A percentile compares a stretch with the other conserved stretches of the same genome.
These are phyloP conservation scores for Ogataea philodendri DNA, from an alignment of 805 yeast species.

Conservation along the genomic window DNA sequence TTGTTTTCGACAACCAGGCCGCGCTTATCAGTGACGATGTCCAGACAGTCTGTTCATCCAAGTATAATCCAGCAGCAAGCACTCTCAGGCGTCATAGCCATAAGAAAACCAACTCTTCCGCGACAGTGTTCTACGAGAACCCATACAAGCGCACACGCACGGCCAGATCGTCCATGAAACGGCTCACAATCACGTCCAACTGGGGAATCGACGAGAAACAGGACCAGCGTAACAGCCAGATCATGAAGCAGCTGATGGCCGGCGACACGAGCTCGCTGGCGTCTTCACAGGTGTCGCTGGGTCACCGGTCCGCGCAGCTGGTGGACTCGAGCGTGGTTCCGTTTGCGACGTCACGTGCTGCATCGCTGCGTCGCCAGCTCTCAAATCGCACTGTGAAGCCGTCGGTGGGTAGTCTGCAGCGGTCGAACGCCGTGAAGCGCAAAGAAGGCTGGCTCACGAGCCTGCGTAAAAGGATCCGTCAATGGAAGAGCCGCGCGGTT, in stretches of 20 bases:
- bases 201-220: constrained; percentile 15
- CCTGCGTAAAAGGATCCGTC: constrained; percentile 15
- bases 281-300: constrained; percentile 1
- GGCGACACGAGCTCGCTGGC: constrained; percentile 7
- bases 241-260: constrained; percentile 14
- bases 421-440: constrained; percentile 34
- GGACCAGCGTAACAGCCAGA: constrained; percentile 11
- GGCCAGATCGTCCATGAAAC: constrained; percentile 4
- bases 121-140: constrained; percentile 1
- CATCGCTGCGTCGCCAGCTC: constrained; percentile 9
- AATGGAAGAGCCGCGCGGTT: constrained; percentile 13
- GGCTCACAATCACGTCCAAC: constrained; percentile 11
- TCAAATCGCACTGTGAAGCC: neutral
- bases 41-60: constrained; percentile 6
- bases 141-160: constrained; percentile 2
- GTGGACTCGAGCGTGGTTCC: constrained; percentile 1
- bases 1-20: constrained; percentile 4
- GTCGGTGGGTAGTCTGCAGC: constrained; percentile 22
- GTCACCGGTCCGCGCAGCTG: constrained; percentile 2
- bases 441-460: constrained; percentile 31
- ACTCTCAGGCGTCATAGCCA: constrained; percentile 2
- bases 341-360: neutral
- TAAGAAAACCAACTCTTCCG: neutral
- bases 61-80: too few relatives aligned
- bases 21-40: constrained; percentile 10